Evolutionary conservation across 1,284 basidiomycete species (phyloP).

Genomic region (Fomitopsis betulina): DNA sequence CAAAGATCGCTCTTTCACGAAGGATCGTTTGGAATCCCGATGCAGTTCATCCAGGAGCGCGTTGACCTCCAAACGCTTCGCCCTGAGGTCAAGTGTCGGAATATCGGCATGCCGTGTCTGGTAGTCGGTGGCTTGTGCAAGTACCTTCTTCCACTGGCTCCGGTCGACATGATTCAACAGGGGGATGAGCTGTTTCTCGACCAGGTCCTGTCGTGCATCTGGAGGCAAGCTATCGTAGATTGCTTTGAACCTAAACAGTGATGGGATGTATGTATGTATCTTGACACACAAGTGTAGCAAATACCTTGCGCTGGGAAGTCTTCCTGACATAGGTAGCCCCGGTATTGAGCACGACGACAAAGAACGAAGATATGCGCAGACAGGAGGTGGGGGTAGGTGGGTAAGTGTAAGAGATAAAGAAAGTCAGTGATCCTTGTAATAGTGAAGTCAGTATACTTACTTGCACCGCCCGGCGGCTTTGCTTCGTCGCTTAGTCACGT

Average conservation of each 20-base stretch:
- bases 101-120: conserved; percentile 34
- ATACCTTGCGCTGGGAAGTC: conserved; percentile 11
- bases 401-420: too few species aligned
- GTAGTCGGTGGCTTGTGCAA: conserved; percentile 24
- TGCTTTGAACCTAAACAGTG: conserved; percentile 18
- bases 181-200: conserved; percentile 27
- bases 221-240: conserved; percentile 25
- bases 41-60: conserved; percentile 44
- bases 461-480: too few species aligned
- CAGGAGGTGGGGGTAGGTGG: too few species aligned
- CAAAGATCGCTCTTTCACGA: conserved; percentile 46
- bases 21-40: conserved; percentile 45
- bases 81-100: conserved; percentile 45
- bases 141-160: conserved; percentile 12
- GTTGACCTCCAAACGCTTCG: conserved; percentile 49
- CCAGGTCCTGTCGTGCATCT: conserved; percentile 22
- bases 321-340: conserved; percentile 1
- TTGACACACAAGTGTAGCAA: not conserved
- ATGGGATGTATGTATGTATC: not conserved
- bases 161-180: conserved; percentile 20
- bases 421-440: too few species aligned
- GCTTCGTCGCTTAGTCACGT: too few species aligned
- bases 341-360: not conserved
- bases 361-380: not conserved
- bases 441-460: too few species aligned